These are phyloP conservation scores for Cucurbita argyrosperma DNA, from an alignment of 306 rosid species.

Conservation along the genomic window DNA sequence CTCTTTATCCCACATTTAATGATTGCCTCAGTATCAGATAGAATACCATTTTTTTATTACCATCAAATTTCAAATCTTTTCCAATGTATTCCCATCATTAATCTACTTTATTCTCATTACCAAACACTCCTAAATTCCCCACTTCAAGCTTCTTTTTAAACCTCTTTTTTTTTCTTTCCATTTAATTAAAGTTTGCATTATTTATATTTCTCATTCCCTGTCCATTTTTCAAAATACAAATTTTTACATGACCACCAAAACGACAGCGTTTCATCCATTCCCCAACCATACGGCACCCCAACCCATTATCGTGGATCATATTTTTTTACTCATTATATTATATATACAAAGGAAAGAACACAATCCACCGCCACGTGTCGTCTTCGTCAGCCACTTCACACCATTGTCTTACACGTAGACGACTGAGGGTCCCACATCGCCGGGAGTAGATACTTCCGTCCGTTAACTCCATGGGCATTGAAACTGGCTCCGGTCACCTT, in stretches of 20 bases:
- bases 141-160: neutral
- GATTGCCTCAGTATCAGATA: neutral
- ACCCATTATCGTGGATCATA: conserved; percentile 6
- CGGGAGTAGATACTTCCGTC: conserved; percentile 55
- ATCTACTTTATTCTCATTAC: neutral
- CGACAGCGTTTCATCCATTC: conserved; percentile 24
- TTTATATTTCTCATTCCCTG: neutral
- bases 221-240: neutral
- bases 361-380: neutral
- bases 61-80: neutral
- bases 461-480: conserved; percentile 58
- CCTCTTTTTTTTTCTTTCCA: neutral
- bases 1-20: neutral
- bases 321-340: conserved; percentile 9
- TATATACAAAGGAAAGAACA: neutral
- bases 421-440: conserved; percentile 95
- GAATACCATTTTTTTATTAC: neutral
- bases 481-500: conserved; percentile 50
- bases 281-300: conserved; percentile 1
- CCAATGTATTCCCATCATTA: neutral
- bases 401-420: conserved; percentile 49
- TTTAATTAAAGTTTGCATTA: neutral
- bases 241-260: conserved; percentile 43
- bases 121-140: conserved; percentile 3
- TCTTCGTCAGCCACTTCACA: conserved; percentile 11